Base-by-base conservation (phyloP, 2,329 filamentous ascomycete species). In the Spiromastix sp. region DNA sequence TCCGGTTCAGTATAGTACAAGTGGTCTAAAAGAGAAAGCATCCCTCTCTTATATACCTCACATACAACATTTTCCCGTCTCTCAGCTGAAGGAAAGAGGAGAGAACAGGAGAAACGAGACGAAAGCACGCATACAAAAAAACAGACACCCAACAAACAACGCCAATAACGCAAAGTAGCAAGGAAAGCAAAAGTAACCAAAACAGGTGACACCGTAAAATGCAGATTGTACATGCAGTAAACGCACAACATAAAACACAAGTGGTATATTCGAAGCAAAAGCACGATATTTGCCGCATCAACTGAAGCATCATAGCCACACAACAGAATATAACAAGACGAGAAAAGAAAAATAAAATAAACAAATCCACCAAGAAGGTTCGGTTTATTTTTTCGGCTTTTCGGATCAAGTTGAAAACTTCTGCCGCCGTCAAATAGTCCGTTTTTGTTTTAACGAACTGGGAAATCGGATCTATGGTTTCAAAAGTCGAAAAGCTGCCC, bases 221-320 rank as follows among this genome's bases (percentile, higher is more conserved):
- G 34, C 34, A 35, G 12, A 30, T 36, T 26, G 28, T 36, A 36
- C 34, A n/a, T n/a, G n/a, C n/a, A n/a, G n/a, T n/a, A n/a, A n/a
- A n/a, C n/a, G n/a, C n/a, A n/a, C n/a, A n/a, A 13, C 4, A 19
- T 26, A 24, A 18, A 36, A 36, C 34, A 36, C 12, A 13, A 36
- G 27, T 36, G 34, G 34, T 36, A 36, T 36, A 20, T 30, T 20
- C 20, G 16, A 24, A 24, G 21, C 21, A 24, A 30, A 16, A 11
- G 20, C 18, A 25, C 29, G 34, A 18, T 26, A 24, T 36, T 7
- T 24, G 30, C 30, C 34, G 26, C 34, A 24, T 30, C 19, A 29
- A 9, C 8, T 9, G 13, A 35, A 30, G n/a, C n/a, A n/a, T n/a
- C n/a, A n/a, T n/a, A n/a, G n/a, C n/a, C n/a, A n/a, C n/a, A n/a